phyloP scores from a whole-genome alignment of 108 stramenopile genomes.

The Cyclotella atomus region DNA sequence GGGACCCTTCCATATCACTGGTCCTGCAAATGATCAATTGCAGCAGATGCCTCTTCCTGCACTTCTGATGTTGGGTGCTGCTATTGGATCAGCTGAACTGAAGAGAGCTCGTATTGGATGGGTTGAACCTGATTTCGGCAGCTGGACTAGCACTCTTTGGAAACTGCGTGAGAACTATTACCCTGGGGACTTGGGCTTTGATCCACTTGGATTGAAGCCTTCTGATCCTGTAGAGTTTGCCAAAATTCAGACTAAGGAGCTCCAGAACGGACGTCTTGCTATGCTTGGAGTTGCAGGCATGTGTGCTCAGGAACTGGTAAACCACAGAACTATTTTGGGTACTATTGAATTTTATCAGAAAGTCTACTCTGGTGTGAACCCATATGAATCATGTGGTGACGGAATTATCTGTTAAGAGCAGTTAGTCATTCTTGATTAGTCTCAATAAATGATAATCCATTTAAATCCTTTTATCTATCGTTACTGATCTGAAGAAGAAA shows the following conservation, averaged over 20 bases:
- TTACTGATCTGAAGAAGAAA: too few relatives aligned
- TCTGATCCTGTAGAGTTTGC: slow-evolving; percentile 58
- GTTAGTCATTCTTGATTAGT: too few relatives aligned
- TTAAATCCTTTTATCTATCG: too few relatives aligned
- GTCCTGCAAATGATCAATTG: slow-evolving; percentile 86
- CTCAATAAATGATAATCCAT: too few relatives aligned
- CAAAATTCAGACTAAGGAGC: slow-evolving; percentile 81
- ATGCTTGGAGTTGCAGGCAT: slow-evolving; percentile 83
- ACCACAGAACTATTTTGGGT: slow-evolving; percentile 66
- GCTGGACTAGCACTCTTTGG: slow-evolving; percentile 48
- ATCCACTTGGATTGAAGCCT: slow-evolving; percentile 85
- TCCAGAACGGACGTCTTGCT: slow-evolving; percentile 89
- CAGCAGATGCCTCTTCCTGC: slow-evolving; percentile 59
- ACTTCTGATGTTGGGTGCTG: slow-evolving; percentile 41
- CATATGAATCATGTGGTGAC: slow-evolving; percentile 54
- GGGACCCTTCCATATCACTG: slow-evolving; percentile 53
- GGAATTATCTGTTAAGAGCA: slow-evolving; percentile 28
- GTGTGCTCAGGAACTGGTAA: slow-evolving; percentile 82
- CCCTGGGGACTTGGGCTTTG: slow-evolving; percentile 89
- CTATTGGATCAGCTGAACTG: slow-evolving; percentile 67
- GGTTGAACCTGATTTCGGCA: slow-evolving; percentile 63
- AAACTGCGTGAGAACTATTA: slow-evolving; percentile 72
- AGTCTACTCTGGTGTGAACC: slow-evolving; percentile 54
- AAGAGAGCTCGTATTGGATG: slow-evolving; percentile 72
- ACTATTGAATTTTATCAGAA: slow-evolving; percentile 65